Evolutionary conservation across 176 grass and related monocot genomes (phyloP).

Genomic region (Avena atlantica): DNA sequence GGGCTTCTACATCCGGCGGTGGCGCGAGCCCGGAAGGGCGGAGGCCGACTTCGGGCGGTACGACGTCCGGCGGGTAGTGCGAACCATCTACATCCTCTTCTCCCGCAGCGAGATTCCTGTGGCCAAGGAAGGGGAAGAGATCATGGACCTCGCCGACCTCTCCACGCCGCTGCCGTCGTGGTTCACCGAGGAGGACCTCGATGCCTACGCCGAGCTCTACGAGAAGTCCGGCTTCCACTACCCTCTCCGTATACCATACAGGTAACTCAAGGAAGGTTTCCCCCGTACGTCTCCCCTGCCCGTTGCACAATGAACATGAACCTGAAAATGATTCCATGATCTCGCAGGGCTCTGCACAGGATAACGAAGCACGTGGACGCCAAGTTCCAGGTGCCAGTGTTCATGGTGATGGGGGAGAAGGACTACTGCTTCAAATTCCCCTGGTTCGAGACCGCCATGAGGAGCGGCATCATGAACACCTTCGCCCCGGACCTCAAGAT

Average conservation of each 20-base stretch:
- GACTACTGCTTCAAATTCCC: constrained; percentile 57
- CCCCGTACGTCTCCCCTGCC: too few species aligned
- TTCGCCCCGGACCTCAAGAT: constrained; percentile 50
- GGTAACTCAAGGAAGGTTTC: not conserved
- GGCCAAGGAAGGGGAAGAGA: constrained; percentile 39
- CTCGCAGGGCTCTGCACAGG: constrained; percentile 31
- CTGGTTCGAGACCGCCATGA: constrained; percentile 30
- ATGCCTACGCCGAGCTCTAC: constrained; percentile 42
- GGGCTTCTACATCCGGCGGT: constrained; percentile 76
- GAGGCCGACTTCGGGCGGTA: constrained; percentile 49
- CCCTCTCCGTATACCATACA: constrained; percentile 62
- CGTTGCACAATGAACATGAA: too few species aligned
- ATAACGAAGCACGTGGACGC: not conserved
- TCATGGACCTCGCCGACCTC: constrained; percentile 55
- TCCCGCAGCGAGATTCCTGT: constrained; percentile 41
- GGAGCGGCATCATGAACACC: constrained; percentile 36
- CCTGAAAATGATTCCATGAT: not conserved
- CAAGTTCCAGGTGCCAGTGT: constrained; percentile 56
- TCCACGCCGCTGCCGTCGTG: constrained; percentile 43
- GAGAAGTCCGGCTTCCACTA: constrained; percentile 52
- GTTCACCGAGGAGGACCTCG: constrained; percentile 56
- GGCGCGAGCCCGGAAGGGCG: constrained; percentile 57
- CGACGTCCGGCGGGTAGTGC: constrained; percentile 50
- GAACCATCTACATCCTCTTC: constrained; percentile 73
- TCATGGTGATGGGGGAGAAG: constrained; percentile 58